Evolutionary conservation across 352 stramenopile species (phyloP), one percentile per base, ranked within the genome.

Genomic region (Phytophthora sp.): DNA sequence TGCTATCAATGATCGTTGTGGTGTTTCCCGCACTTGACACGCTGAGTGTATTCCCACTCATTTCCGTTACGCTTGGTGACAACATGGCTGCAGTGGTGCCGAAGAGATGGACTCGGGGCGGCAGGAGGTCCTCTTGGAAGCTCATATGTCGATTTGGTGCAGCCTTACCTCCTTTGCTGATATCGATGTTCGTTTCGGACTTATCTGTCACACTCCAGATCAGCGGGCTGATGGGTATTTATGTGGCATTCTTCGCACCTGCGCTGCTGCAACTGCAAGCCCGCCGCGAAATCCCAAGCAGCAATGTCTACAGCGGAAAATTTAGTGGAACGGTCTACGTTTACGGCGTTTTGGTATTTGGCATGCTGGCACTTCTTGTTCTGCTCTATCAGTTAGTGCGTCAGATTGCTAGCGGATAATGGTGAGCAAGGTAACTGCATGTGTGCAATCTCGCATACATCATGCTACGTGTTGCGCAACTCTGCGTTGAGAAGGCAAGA

Each of bases 21-120:
- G 54, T 96, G 6, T 97, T 97, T 52, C 91, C 91, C 10, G 91
- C 91, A 20, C 69, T 96, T 5, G 91, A 97, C 59, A 97, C 89
- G 9, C 66, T 97, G 49, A 96, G 85, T 46, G 87, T 97, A 24
- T 97, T 96, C 57, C 91, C 91, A n/a, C 66, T 97, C 24, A 97
- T 97, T 72, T 94, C 88, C 0, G 90, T 95, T 38, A 97, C 91
- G 15, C 77, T 97, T n/a, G 91, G 91, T 21, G 89, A 96, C 67
- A 97, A 96, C 71, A 88, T 97, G 66, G 76, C 84, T 0, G 83
- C 82, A 3, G 74, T 91, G 18, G 51, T 89, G 20, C 79, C 80
- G 4, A 60, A 73, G 28, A 32, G 27, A 13, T 89, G 78, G 82
- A 54, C 66, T 3, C 69, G 51, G 27, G 43, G 70, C 20, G 64